phyloP scores from a whole-genome alignment of 495 filamentous ascomycete species.

The Penicillium nucicola region DNA sequence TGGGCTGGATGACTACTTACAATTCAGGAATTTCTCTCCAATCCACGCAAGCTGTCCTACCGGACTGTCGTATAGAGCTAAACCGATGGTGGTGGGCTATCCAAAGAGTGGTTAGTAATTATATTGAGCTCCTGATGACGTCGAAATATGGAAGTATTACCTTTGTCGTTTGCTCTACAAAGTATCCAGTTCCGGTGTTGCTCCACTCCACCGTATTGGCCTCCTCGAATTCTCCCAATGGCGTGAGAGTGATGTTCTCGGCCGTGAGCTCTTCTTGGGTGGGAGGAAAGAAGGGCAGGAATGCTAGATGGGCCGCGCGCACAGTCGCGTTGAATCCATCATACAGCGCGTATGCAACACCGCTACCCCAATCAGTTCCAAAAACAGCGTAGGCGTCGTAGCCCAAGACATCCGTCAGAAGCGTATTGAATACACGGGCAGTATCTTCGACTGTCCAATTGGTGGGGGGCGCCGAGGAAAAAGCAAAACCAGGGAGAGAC shows the following conservation, averaged over 20 bases:
- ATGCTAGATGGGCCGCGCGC: background rate
- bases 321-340: conserved; percentile 2
- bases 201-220: too few relatives aligned
- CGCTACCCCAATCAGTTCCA: conserved; percentile 33
- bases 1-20: background rate
- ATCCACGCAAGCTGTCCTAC: conserved; percentile 36
- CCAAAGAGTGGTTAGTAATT: too few relatives aligned
- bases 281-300: background rate
- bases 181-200: too few relatives aligned
- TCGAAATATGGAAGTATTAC: too few relatives aligned
- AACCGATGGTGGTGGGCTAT: conserved; percentile 36
- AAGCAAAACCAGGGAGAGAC: conserved; percentile 26
- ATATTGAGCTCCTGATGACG: too few relatives aligned
- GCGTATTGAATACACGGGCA: conserved; percentile 17
- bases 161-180: too few relatives aligned
- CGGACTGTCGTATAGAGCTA: conserved; percentile 36
- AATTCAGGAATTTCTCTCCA: conserved; percentile 29
- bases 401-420: conserved; percentile 17
- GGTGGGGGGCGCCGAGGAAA: conserved; percentile 17
- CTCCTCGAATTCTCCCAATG: too few relatives aligned
- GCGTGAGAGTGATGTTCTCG: conserved; percentile 8
- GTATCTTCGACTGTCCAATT: conserved; percentile 21
- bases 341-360: background rate
- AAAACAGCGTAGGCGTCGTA: conserved; percentile 24
- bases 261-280: background rate